Evolutionary conservation across 352 stramenopile genomes (phyloP), one percentile per base, ranked within the genome.

Genomic region (Pythium apleroticum): DNA sequence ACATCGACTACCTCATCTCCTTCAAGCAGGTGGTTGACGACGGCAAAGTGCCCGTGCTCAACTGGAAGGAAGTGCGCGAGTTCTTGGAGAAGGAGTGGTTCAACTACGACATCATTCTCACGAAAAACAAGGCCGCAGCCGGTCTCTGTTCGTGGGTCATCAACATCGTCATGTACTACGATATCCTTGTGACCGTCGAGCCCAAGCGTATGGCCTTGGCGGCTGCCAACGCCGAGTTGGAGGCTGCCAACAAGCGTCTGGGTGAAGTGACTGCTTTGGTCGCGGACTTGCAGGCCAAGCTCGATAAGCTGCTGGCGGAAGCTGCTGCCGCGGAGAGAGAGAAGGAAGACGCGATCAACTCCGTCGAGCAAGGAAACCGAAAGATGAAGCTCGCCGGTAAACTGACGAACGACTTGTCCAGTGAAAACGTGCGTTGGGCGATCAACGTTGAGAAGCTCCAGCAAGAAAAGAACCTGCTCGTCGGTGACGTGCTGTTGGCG

Each of bases 101-200:
- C 72, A 97, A 98, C 59, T 88, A 95, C 52, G 95, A 98, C 28
- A 94, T 92, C 4, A 98, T 98, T 60, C 66, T 95, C 45, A 94
- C 87, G 4, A 98, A 98, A 73, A 98, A 98, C 80, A 96, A 93
- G 50, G 95, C 95, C 10, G 96, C 96, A 17, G 96, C 92, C 0
- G 93, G 92, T 39, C 71, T 98, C 43, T 98, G 92, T 65, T 95
- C 86, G 3, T 98, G 97, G 81, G 95, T 98, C 39, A 76, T 98
- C 66, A 98, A 98, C 66, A 98, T 98, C 43, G 93, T 98, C 45
- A 96, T 93, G 76, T 98, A 98, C 80, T 98, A 98, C 77, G 94
- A 98, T 72, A 98, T 98, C 45, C 79, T 98, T 1, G 76, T 98
- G 43, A 97, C 93, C 0, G 92, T 98, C 20, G 95, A 98, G 75